Evolutionary conservation across 1,284 basidiomycete species (phyloP).

Genomic region (Cutaneotrichosporon arboriforme): DNA sequence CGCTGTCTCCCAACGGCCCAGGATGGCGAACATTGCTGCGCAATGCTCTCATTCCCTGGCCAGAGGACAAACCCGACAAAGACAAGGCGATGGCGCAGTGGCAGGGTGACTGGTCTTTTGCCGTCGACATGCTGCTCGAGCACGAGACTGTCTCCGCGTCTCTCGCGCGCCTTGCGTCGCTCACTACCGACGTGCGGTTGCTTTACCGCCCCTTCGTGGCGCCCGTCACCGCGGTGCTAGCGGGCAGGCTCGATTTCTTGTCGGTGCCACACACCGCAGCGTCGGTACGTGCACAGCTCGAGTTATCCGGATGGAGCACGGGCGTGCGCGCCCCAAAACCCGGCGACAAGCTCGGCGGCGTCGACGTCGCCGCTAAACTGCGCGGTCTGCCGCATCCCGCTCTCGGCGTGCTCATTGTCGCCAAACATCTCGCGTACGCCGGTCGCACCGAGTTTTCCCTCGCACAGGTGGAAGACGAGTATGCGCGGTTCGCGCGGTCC

Average conservation of each 20-base stretch:
- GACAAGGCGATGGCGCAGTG: slow-evolving; percentile 50
- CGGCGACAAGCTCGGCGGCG: neutral
- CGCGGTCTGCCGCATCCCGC: slow-evolving; percentile 43
- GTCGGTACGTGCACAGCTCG: slow-evolving; percentile 32
- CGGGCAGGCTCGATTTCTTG: slow-evolving; percentile 24
- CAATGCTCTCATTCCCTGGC: slow-evolving; percentile 49
- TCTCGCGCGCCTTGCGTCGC: slow-evolving; percentile 56
- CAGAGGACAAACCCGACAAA: slow-evolving; percentile 16
- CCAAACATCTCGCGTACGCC: slow-evolving; percentile 68
- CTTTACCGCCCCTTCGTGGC: slow-evolving; percentile 62
- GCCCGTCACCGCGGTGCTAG: slow-evolving; percentile 28
- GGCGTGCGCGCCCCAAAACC: neutral
- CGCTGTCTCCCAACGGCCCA: slow-evolving; percentile 47
- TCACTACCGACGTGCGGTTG: slow-evolving; percentile 63
- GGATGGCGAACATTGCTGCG: slow-evolving; percentile 55
- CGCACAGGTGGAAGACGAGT: slow-evolving; percentile 47
- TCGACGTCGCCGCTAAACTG: slow-evolving; percentile 11
- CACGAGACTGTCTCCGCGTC: slow-evolving; percentile 28
- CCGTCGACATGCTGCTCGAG: slow-evolving; percentile 52
- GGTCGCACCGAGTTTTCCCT: slow-evolving; percentile 56
- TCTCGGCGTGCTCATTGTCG: slow-evolving; percentile 42
- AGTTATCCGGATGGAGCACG: slow-evolving; percentile 38
- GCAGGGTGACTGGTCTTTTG: slow-evolving; percentile 55
- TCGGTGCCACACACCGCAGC: slow-evolving; percentile 18
- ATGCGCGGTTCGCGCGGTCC: slow-evolving; percentile 43